phyloP scores from a whole-genome alignment of 2,329 filamentous ascomycete genomes.

The Colletotrichum gigasporum region DNA sequence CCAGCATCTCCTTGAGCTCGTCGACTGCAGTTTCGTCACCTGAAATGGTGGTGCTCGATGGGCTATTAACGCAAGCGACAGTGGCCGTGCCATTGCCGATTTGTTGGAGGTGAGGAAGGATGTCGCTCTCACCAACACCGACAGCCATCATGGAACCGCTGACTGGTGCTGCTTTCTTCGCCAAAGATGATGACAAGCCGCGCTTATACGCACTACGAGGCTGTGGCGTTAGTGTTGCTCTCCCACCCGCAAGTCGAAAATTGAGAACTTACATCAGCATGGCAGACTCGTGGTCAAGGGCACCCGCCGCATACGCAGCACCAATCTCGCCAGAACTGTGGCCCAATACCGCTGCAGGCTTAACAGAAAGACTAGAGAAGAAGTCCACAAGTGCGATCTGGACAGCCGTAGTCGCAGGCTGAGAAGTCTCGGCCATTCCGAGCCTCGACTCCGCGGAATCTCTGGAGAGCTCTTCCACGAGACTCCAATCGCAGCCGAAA shows the following conservation, averaged over 20 bases:
- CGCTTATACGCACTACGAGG: neutral
- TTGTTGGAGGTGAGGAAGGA: conserved; percentile 37
- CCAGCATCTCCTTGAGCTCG: conserved; percentile 37
- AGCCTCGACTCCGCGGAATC: conserved; percentile 25
- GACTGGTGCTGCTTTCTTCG: conserved; percentile 37
- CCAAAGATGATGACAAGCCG: conserved; percentile 2
- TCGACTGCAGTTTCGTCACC: conserved; percentile 32
- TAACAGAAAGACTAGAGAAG: conserved; percentile 40
- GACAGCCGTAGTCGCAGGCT: conserved; percentile 42
- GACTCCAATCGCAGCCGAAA: conserved; percentile 20
- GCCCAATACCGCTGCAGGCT: conserved; percentile 49
- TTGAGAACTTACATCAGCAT: conserved; percentile 59
- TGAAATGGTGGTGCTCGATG: conserved; percentile 60
- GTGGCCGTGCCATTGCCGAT: conserved; percentile 31
- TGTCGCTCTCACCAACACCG: conserved; percentile 52
- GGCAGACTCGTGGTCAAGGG: conserved; percentile 48
- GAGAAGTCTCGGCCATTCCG: conserved; percentile 37
- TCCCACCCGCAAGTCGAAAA: no score
- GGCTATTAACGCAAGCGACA: conserved; percentile 59
- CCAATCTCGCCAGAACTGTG: conserved; percentile 62
- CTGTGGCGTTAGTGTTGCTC: no score
- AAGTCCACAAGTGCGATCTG: conserved; percentile 41
- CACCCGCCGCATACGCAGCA: conserved; percentile 58
- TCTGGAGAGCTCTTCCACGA: conserved; percentile 36
- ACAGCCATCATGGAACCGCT: conserved; percentile 65